Conservation (phyloP, 2,329 filamentous ascomycete species). For the Ceratocystis smalleyi region DNA sequence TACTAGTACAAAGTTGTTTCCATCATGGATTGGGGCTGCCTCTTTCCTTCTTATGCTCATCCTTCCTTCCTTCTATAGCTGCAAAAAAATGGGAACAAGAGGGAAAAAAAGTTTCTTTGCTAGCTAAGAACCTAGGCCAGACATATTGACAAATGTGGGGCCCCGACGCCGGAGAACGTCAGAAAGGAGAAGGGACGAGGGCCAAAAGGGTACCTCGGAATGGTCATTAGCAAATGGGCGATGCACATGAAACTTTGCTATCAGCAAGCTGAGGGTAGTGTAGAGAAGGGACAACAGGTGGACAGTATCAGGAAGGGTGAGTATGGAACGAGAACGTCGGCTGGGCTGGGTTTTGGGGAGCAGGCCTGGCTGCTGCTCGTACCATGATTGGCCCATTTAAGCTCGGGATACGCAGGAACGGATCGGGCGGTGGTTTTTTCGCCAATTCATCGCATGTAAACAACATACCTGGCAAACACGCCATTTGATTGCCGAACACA, state of each 20-base stretch:
- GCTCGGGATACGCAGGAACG: constrained; percentile 2
- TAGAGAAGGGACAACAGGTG: neutral
- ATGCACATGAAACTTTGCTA: neutral
- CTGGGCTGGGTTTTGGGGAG: neutral
- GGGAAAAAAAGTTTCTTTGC: neutral
- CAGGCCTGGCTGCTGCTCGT: neutral
- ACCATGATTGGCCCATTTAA: constrained; percentile 1
- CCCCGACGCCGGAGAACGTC: constrained; percentile 6
- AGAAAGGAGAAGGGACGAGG: neutral
- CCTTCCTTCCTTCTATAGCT: constrained; percentile 1
- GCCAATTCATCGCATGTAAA: neutral
- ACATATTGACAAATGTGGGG: neutral
- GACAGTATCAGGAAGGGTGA: neutral
- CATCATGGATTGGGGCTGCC: neutral
- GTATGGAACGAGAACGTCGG: neutral
- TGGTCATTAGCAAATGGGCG: neutral
- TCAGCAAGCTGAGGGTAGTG: neutral
- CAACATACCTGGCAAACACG: neutral
- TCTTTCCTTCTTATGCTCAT: constrained; percentile 4
- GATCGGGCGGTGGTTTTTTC: neutral
- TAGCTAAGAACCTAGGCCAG: neutral
- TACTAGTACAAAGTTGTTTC: neutral
- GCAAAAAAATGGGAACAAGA: neutral
- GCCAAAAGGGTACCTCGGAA: neutral
- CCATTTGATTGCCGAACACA: constrained; percentile 1